Evolutionary conservation across 208 protist species (phyloP).

Genomic region (Acanthamoeba divionensis): DNA sequence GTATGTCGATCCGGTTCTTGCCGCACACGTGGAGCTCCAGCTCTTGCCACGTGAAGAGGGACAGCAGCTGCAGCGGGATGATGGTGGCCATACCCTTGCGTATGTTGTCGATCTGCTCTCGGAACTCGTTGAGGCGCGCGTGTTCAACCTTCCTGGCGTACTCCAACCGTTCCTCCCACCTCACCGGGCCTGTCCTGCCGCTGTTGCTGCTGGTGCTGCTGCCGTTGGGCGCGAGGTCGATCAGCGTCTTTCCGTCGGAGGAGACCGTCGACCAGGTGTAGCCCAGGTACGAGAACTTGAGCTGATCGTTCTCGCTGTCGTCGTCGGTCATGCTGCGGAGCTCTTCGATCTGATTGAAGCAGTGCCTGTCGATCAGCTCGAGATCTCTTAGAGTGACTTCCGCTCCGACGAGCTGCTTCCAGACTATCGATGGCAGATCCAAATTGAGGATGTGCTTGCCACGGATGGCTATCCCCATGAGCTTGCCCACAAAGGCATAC

Average conservation of each 20-base stretch:
- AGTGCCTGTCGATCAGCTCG: conserved; percentile 18
- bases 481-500: conserved; percentile 68
- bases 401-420: conserved; percentile 60
- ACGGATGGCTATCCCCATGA: conserved; percentile 93
- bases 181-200: neutral
- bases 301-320: neutral
- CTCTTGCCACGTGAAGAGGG: conserved; percentile 63
- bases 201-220: neutral
- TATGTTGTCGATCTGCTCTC: conserved; percentile 34
- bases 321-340: neutral
- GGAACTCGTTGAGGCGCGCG: conserved; percentile 23
- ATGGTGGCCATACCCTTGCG: conserved; percentile 56
- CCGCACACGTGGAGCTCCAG: conserved; percentile 69
- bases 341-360: neutral
- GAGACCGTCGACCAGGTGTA: neutral
- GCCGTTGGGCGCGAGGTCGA: neutral
- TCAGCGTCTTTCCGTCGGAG: neutral
- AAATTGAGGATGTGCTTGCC: conserved; percentile 84
- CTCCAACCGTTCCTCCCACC: conserved; percentile 1
- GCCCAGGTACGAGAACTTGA: neutral
- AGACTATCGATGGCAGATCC: conserved; percentile 66
- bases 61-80: conserved; percentile 55
- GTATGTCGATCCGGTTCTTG: conserved; percentile 57
- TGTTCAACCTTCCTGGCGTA: conserved; percentile 1
- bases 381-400: neutral